These are phyloP conservation scores for Cucumis variabilis DNA, from an alignment of 331 rosid genomes.

Conservation along the genomic window DNA sequence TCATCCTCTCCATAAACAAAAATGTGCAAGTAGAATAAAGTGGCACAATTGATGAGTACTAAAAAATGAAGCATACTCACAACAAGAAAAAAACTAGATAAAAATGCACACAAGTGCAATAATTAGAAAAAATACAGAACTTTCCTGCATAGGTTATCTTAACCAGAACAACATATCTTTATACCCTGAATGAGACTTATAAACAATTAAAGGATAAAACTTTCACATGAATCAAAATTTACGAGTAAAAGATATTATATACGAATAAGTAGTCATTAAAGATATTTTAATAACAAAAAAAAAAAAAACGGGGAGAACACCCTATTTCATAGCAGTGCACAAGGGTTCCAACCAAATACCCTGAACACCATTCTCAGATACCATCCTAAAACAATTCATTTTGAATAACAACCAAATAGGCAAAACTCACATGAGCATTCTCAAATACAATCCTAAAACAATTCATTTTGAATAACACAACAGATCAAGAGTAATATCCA, in stretches of 20 bases:
- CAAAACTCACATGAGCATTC: no score
- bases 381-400: not conserved
- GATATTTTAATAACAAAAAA: not conserved
- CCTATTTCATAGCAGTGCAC: not conserved
- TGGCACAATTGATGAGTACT: not conserved
- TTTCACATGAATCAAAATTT: not conserved
- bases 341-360: not conserved
- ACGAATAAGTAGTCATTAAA: not conserved
- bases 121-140: not conserved
- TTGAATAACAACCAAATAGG: not conserved
- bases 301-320: no score
- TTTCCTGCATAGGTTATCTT: not conserved
- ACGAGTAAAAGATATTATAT: not conserved
- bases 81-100: not conserved
- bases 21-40: not conserved
- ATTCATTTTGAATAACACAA: not conserved
- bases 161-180: not conserved
- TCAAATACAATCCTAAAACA: not conserved
- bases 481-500: no score
- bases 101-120: not conserved
- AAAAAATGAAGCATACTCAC: not conserved
- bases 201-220: not conserved
- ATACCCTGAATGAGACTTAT: not conserved
- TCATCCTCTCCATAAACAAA: not conserved
- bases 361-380: no score